Conservation (phyloP, 1,284 basidiomycete genomes). For the Mycena sp. region DNA sequence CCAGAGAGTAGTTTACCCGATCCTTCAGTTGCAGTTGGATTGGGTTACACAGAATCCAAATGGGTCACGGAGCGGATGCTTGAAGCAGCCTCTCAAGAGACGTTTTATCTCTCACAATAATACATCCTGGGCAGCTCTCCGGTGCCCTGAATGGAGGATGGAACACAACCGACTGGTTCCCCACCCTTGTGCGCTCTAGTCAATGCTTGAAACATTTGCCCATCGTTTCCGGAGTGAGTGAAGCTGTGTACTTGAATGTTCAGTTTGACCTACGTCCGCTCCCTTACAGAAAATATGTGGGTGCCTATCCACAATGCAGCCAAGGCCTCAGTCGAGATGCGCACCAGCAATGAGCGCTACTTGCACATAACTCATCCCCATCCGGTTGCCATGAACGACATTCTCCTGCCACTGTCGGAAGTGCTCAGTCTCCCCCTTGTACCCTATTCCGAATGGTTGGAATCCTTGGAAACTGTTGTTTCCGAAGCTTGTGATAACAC, state of each 20-base stretch:
- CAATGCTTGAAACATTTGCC: background rate
- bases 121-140: constrained; percentile 51
- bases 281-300: constrained; percentile 19
- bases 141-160: constrained; percentile 43
- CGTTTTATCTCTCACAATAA: constrained; percentile 37
- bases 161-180: constrained; percentile 46
- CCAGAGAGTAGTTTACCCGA: constrained; percentile 30
- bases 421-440: constrained; percentile 49
- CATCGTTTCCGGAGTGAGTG: background rate
- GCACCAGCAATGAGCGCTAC: background rate
- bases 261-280: background rate
- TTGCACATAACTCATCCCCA: constrained; percentile 1
- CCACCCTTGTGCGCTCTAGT: constrained; percentile 33
- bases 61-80: constrained; percentile 54
- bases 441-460: constrained; percentile 53
- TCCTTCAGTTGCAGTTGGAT: constrained; percentile 40
- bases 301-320: constrained; percentile 23
- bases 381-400: background rate
- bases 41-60: constrained; percentile 53
- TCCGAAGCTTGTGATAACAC: background rate
- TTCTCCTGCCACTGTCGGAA: background rate
- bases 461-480: background rate
- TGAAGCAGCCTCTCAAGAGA: constrained; percentile 30
- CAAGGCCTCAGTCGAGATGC: constrained; percentile 18
- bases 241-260: no score